These are phyloP conservation scores for Umbelopsis sp. DNA, from an alignment of 371 early-diverging fungal species.

Conservation along the genomic window DNA sequence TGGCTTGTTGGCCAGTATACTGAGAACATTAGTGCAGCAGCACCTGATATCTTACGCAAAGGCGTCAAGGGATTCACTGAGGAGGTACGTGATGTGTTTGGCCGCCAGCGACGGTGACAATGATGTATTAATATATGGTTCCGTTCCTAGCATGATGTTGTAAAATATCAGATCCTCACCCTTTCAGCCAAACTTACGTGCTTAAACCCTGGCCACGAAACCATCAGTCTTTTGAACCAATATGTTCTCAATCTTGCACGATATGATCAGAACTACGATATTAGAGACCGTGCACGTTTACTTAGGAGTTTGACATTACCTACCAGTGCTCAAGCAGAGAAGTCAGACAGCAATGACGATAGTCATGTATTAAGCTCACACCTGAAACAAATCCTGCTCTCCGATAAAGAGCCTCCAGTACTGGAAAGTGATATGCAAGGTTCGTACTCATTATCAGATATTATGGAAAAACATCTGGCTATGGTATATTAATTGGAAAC, in stretches of 20 bases:
- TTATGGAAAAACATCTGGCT: too few relatives aligned
- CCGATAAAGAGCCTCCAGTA: constrained; percentile 54
- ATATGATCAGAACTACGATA: constrained; percentile 87
- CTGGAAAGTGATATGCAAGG: constrained; percentile 41
- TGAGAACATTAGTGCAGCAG: constrained; percentile 59
- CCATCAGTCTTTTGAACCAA: constrained; percentile 60
- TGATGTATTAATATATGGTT: background rate
- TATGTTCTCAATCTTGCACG: constrained; percentile 85
- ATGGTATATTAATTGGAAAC: background rate
- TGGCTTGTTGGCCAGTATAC: constrained; percentile 87
- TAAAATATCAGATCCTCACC: constrained; percentile 83
- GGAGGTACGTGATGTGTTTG: constrained; percentile 52
- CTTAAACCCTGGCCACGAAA: constrained; percentile 49
- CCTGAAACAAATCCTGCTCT: constrained; percentile 51
- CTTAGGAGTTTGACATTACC: constrained; percentile 73
- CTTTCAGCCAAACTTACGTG: constrained; percentile 75
- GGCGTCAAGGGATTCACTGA: constrained; percentile 72
- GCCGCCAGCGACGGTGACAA: background rate
- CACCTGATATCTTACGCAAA: constrained; percentile 83
- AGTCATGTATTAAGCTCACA: constrained; percentile 47
- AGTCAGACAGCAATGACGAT: constrained; percentile 35
- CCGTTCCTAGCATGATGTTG: constrained; percentile 50
- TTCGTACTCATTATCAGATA: background rate
- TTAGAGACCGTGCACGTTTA: constrained; percentile 90
- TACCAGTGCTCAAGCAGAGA: constrained; percentile 27